Evolutionary conservation across 805 yeast species (phyloP).

Genomic region (Sugiyamaella smithiae): DNA sequence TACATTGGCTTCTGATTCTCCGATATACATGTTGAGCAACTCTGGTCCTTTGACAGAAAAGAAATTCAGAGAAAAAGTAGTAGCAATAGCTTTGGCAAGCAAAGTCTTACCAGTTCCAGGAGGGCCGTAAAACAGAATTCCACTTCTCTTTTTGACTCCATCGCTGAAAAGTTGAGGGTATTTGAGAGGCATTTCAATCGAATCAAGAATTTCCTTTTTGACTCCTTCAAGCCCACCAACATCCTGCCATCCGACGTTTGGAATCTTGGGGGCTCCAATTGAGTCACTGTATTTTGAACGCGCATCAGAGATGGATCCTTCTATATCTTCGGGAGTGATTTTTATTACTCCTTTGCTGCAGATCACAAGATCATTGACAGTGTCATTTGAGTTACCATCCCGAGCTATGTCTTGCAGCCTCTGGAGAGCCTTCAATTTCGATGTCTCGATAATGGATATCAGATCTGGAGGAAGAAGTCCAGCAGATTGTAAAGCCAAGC

Average conservation of each 20-base stretch:
- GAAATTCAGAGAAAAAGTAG: conserved; percentile 89
- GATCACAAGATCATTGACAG: conserved; percentile 38
- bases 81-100: conserved; percentile 95
- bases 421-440: conserved; percentile 56
- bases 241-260: conserved; percentile 94
- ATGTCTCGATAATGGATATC: conserved; percentile 61
- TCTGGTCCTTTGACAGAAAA: conserved; percentile 98
- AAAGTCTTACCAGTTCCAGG: conserved; percentile 98
- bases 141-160: conserved; percentile 91
- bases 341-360: conserved; percentile 55
- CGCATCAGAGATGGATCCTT: conserved; percentile 71
- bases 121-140: conserved; percentile 94
- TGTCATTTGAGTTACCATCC: conserved; percentile 13
- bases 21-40: conserved; percentile 93
- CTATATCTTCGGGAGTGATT: conserved; percentile 60
- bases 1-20: conserved; percentile 97
- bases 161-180: conserved; percentile 85
- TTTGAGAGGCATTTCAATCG: conserved; percentile 92
- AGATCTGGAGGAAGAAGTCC: conserved; percentile 88
- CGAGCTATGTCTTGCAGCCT: conserved; percentile 40
- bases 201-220: conserved; percentile 89
- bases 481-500: conserved; percentile 82
- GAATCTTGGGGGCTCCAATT: conserved; percentile 95
- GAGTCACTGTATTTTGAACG: conserved; percentile 87
- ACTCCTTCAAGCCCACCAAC: conserved; percentile 92